phyloP scores from a whole-genome alignment of 2,329 filamentous ascomycete genomes.

The Ramichloridium luteum region DNA sequence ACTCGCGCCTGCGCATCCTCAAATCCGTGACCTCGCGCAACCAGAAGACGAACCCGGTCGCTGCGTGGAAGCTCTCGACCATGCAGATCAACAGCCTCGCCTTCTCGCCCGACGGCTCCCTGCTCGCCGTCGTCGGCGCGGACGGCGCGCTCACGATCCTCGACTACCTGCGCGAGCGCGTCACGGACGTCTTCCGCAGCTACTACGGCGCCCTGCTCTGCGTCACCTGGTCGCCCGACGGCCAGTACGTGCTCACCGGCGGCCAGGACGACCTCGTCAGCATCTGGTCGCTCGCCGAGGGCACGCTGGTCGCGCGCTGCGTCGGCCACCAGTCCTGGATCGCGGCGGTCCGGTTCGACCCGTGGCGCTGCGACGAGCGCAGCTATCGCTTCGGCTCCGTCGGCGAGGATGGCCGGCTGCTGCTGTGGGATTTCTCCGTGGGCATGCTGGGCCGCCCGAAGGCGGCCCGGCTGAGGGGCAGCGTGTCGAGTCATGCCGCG shows the following conservation, averaged over 20 bases:
- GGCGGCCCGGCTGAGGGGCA: constrained; percentile 44
- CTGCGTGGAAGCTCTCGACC: constrained; percentile 84
- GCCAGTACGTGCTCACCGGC: constrained; percentile 87
- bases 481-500: constrained; percentile 42
- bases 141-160: constrained; percentile 83
- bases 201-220: constrained; percentile 91
- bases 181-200: constrained; percentile 76
- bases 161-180: constrained; percentile 78
- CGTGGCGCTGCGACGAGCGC: constrained; percentile 89
- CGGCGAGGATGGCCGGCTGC: constrained; percentile 78
- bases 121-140: constrained; percentile 82
- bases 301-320: constrained; percentile 75
- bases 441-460: constrained; percentile 91
- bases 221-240: constrained; percentile 95
- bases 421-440: constrained; percentile 95
- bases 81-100: constrained; percentile 82
- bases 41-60: constrained; percentile 85
- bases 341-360: constrained; percentile 83
- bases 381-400: constrained; percentile 96
- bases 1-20: constrained; percentile 51
- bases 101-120: constrained; percentile 79
- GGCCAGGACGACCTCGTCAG: constrained; percentile 93
- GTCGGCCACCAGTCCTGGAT: constrained; percentile 96
- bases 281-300: constrained; percentile 84
- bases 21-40: constrained; percentile 92